A percentile compares a stretch with the other conserved stretches of the same genome.
These are phyloP conservation scores for Thalassiosira livingstoniorum DNA, from an alignment of 352 stramenopile genomes.

Conservation along the genomic window DNA sequence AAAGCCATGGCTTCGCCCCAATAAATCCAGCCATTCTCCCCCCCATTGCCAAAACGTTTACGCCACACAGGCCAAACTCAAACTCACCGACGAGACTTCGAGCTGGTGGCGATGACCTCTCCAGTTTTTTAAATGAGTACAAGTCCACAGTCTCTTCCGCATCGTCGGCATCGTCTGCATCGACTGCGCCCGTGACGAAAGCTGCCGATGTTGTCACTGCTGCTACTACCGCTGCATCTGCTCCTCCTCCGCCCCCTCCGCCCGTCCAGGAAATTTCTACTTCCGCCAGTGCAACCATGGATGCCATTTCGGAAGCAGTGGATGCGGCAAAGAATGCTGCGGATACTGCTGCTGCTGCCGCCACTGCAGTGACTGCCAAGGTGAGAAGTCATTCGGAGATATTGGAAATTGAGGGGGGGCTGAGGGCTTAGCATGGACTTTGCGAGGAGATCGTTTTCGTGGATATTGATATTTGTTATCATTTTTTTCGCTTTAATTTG, in stretches of 20 bases:
- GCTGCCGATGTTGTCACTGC: not conserved
- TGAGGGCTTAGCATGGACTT: no score
- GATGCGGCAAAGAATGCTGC: constrained; percentile 28
- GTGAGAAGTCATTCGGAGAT: no score
- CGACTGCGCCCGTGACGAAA: not conserved
- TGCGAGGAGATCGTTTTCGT: no score
- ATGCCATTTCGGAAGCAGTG: constrained; percentile 20
- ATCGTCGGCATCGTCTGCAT: not conserved
- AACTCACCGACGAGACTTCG: no score
- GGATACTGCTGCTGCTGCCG: constrained; percentile 20
- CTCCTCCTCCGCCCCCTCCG: not conserved
- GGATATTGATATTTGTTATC: no score
- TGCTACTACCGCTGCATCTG: not conserved
- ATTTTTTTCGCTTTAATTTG: no score
- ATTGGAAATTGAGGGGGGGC: no score
- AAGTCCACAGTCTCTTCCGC: constrained; percentile 6
- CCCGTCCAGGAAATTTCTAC: not conserved
- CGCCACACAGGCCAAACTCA: no score
- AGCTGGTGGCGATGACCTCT: constrained; percentile 28
- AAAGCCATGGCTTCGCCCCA: no score
- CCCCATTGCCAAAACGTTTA: no score
- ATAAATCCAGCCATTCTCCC: no score
- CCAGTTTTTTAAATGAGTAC: constrained; percentile 44
- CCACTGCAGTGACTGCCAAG: constrained; percentile 16
- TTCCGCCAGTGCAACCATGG: constrained; percentile 12